A percentile compares a stretch with the other conserved stretches of the same genome.
Conservation (phyloP, 2,329 filamentous ascomycete species). For the Cytospora piceicola region DNA sequence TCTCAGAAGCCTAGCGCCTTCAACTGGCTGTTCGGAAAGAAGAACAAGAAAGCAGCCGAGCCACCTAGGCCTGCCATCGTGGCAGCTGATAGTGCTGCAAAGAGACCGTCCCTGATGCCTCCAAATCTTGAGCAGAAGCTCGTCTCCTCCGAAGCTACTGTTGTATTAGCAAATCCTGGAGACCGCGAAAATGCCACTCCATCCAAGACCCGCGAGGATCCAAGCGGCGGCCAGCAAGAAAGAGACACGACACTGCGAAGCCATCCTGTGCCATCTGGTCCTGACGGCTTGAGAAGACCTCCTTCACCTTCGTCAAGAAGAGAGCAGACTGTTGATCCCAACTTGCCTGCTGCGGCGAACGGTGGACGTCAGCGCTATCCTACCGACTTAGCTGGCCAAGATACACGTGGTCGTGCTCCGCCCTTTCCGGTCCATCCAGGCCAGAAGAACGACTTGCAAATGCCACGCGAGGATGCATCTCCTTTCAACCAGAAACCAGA, state of each 20-base stretch:
- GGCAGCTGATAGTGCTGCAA: neutral
- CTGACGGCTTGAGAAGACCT: neutral
- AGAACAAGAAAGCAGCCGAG: slow-evolving; percentile 3
- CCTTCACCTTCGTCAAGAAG: neutral
- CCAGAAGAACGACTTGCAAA: neutral
- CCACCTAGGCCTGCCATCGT: neutral
- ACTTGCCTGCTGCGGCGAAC: neutral
- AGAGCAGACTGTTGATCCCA: neutral
- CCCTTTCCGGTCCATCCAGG: slow-evolving; percentile 1
- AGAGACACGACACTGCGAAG: neutral
- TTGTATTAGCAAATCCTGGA: neutral
- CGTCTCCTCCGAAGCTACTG: neutral
- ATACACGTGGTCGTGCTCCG: neutral
- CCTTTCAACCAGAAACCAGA: neutral
- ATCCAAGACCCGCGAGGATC: neutral
- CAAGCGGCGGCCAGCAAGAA: neutral
- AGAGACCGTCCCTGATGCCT: slow-evolving; percentile 15
- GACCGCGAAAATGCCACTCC: neutral
- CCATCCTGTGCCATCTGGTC: neutral
- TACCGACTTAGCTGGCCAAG: neutral
- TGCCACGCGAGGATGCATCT: slow-evolving; percentile 1
- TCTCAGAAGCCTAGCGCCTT: slow-evolving; percentile 5
- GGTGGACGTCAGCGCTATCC: neutral
- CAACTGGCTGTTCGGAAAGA: neutral
- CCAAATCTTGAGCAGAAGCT: neutral